Percentiles rank a stretch among this genome's conserved stretches.
These are phyloP conservation scores for Lepiota brunneoincarnata DNA, from an alignment of 768 basidiomycete genomes.

Conservation along the genomic window DNA sequence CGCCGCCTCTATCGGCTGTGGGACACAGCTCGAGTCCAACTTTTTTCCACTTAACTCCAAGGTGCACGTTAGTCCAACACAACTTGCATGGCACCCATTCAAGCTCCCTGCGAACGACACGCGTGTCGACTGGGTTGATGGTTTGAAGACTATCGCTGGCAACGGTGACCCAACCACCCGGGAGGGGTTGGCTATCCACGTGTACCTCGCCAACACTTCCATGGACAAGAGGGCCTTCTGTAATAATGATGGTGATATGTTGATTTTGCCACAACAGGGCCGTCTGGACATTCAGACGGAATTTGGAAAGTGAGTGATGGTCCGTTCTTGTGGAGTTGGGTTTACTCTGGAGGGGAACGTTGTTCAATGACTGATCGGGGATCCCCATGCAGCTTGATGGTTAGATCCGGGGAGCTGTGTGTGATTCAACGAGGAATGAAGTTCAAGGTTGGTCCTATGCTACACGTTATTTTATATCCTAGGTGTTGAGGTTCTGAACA, in stretches of 20 bases:
- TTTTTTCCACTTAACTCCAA: constrained; percentile 60
- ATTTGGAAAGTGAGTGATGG: constrained; percentile 51
- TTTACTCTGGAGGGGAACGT: not conserved
- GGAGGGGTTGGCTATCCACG: constrained; percentile 63
- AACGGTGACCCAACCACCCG: constrained; percentile 61
- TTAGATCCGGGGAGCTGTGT: constrained; percentile 58
- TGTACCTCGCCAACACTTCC: constrained; percentile 56
- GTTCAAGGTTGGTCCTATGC: constrained; percentile 46
- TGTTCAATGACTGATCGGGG: constrained; percentile 6
- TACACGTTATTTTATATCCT: not conserved
- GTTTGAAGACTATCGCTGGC: constrained; percentile 61
- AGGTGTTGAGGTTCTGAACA: constrained; percentile 14
- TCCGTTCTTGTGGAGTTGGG: not conserved
- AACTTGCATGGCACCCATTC: constrained; percentile 66
- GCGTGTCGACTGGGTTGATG: constrained; percentile 53
- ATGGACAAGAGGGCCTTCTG: constrained; percentile 63
- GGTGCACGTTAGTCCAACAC: constrained; percentile 60
- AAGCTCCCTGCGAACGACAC: constrained; percentile 40
- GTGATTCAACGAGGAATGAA: constrained; percentile 68
- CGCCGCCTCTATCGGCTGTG: not conserved
- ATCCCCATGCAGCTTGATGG: constrained; percentile 46
- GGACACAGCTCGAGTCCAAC: constrained; percentile 52
- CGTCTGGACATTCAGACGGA: constrained; percentile 69
- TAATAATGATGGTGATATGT: constrained; percentile 64
- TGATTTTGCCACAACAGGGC: constrained; percentile 65